Evolutionary conservation across 352 stramenopile genomes (phyloP).

Genomic region (Pythium brassicae): DNA sequence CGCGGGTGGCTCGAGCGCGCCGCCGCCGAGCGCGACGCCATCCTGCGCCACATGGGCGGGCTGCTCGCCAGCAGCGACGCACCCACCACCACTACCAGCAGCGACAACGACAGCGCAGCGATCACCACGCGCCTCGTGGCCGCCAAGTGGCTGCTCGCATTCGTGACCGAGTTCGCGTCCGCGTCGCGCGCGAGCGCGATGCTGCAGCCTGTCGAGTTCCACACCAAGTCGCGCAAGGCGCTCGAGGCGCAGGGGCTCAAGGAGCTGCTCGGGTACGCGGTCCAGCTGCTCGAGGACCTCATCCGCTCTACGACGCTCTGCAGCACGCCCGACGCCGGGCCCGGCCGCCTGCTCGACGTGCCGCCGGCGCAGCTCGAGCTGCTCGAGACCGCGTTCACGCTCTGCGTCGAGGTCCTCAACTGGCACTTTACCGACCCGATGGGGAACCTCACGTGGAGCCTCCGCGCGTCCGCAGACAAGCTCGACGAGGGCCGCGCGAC

Average conservation of each 20-base stretch:
- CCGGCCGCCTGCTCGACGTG: constrained; percentile 22
- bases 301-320: constrained; percentile 59
- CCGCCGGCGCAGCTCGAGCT: constrained; percentile 64
- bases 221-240: constrained; percentile 61
- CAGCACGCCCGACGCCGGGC: constrained; percentile 24
- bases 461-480: constrained; percentile 27
- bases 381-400: constrained; percentile 67
- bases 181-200: constrained; percentile 75
- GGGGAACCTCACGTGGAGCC: constrained; percentile 69
- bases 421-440: constrained; percentile 66
- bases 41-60: constrained; percentile 69
- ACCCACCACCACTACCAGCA: too few relatives aligned
- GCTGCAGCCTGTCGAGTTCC: constrained; percentile 79
- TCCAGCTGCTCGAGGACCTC: constrained; percentile 66
- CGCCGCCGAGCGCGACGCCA: constrained; percentile 36
- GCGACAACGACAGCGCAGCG: background rate
- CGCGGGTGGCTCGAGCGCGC: constrained; percentile 74
- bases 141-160: constrained; percentile 79
- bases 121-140: constrained; percentile 55
- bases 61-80: constrained; percentile 32
- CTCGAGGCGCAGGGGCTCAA: constrained; percentile 63
- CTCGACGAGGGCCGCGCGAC: constrained; percentile 33
- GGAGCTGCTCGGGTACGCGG: constrained; percentile 50
- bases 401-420: constrained; percentile 78
- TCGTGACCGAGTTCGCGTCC: constrained; percentile 83